Conservation (phyloP, 257 asterid species). For the Ajuga chamaepitys region DNA sequence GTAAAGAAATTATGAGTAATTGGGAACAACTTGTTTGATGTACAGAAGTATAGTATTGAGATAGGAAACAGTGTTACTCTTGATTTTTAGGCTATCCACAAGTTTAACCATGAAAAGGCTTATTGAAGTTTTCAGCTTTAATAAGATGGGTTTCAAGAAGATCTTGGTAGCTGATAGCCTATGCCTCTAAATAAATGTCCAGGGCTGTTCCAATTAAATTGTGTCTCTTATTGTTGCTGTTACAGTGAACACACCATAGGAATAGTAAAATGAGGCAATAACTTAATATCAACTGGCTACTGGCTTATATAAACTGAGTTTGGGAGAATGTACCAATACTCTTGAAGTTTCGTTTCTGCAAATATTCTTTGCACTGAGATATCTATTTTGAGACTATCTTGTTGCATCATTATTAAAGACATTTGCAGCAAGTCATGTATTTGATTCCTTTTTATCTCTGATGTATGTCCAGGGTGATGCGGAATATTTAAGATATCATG, state of each 20-base stretch:
- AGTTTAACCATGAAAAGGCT: no score
- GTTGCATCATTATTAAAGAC: background rate
- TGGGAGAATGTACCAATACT: background rate
- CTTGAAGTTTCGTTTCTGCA: background rate
- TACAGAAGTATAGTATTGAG: background rate
- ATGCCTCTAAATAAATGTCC: background rate
- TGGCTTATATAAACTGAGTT: background rate
- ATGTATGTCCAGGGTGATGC: slow-evolving; percentile 79
- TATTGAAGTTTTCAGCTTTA: no score
- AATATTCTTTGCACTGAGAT: background rate
- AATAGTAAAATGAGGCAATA: background rate
- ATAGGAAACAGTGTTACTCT: no score
- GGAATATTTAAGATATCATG: slow-evolving; percentile 58
- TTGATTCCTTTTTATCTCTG: slow-evolving; percentile 14
- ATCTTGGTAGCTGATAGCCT: no score
- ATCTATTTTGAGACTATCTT: background rate
- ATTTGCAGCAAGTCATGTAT: background rate
- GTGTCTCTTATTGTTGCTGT: background rate
- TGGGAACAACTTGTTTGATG: background rate
- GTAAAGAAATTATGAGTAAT: background rate
- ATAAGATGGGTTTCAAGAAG: no score
- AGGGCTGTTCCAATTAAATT: background rate
- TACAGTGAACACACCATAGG: background rate
- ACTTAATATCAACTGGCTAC: background rate
- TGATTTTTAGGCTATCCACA: no score